A percentile compares a stretch with the other conserved stretches of the same genome.
phyloP scores from a whole-genome alignment of 2,329 filamentous ascomycete genomes.

The Pseudocercospora crystallina region DNA sequence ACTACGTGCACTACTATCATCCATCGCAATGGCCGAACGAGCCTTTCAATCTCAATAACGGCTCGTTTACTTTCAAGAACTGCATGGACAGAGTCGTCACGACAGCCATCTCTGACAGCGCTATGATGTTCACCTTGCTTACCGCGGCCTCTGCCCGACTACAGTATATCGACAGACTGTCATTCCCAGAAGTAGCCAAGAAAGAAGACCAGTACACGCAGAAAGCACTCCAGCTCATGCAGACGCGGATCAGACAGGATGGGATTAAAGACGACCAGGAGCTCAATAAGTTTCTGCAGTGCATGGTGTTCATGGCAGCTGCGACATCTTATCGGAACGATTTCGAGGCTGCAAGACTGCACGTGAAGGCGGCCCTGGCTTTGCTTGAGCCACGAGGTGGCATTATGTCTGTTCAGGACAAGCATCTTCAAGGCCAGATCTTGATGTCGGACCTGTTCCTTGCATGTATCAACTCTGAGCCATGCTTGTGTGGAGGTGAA shows the following conservation, averaged over 20 bases:
- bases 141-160: slow-evolving; percentile 2
- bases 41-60: neutral
- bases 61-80: slow-evolving; percentile 5
- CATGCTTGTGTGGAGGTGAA: slow-evolving; percentile 1
- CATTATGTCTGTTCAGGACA: neutral
- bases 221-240: slow-evolving; percentile 3
- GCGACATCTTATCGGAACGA: neutral
- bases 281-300: neutral
- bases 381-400: slow-evolving; percentile 1
- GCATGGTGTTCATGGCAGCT: slow-evolving; percentile 2
- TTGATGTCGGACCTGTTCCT: slow-evolving; percentile 8
- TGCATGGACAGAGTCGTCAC: neutral
- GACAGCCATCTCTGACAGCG: neutral
- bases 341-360: slow-evolving; percentile 1
- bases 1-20: slow-evolving; percentile 8
- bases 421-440: slow-evolving; percentile 5
- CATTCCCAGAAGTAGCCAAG: neutral
- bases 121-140: slow-evolving; percentile 9
- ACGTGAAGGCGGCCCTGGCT: neutral
- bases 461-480: slow-evolving; percentile 2
- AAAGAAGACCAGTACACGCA: neutral
- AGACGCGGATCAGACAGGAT: neutral
- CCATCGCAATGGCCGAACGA: slow-evolving; percentile 7
- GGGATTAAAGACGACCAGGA: neutral
- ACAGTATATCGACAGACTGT: slow-evolving; percentile 5